Conservation (phyloP, 176 grass and related monocot genomes). For the Aechmea fasciata region DNA sequence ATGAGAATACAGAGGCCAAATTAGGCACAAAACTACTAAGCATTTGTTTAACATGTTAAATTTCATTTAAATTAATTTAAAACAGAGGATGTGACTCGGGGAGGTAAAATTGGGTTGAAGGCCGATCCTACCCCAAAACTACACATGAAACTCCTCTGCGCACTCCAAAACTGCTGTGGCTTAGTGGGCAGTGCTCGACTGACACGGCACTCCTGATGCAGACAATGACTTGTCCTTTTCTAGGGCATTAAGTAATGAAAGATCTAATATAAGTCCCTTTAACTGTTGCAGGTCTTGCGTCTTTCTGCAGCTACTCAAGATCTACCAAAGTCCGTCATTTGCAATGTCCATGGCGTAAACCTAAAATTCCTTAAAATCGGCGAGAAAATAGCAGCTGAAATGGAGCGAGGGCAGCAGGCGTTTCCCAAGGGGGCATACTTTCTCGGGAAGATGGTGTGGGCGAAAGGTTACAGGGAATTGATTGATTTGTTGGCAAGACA, state of each 20-base stretch:
- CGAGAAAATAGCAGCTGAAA: constrained; percentile 56
- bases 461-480: constrained; percentile 84
- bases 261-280: neutral
- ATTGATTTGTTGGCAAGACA: constrained; percentile 72
- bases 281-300: constrained; percentile 58
- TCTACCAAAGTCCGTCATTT: constrained; percentile 74
- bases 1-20: no score
- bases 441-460: constrained; percentile 96
- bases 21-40: neutral
- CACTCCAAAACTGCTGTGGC: no score
- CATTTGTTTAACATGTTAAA: no score
- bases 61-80: no score
- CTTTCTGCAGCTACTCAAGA: constrained; percentile 85
- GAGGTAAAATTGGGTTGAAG: no score
- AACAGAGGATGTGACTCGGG: no score
- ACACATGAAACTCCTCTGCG: no score
- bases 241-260: no score
- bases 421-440: constrained; percentile 83
- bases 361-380: constrained; percentile 75
- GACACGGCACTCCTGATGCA: no score
- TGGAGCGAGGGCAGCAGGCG: constrained; percentile 35
- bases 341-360: constrained; percentile 91
- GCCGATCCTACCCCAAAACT: no score
- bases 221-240: no score
- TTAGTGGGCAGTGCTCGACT: no score